These are phyloP conservation scores for Zymoseptoria pseudotritici DNA, from an alignment of 2,329 filamentous ascomycete species.

Conservation along the genomic window DNA sequence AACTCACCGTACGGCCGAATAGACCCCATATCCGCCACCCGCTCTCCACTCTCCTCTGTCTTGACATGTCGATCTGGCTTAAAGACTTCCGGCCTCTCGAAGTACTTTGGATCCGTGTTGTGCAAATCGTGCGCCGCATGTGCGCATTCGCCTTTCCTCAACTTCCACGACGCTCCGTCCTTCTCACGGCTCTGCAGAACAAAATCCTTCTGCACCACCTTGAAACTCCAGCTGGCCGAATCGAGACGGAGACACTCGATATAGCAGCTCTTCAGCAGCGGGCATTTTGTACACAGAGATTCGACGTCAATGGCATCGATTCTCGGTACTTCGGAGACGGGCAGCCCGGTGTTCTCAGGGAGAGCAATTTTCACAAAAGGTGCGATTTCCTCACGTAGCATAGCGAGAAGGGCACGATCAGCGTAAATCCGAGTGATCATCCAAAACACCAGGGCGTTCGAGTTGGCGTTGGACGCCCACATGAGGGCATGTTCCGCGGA, in stretches of 20 bases:
- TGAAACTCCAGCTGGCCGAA: constrained; percentile 30
- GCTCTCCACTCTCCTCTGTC: constrained; percentile 22
- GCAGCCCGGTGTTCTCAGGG: constrained; percentile 26
- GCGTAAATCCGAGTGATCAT: constrained; percentile 31
- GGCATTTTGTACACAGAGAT: constrained; percentile 27
- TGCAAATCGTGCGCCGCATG: constrained; percentile 33
- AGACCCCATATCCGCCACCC: constrained; percentile 34
- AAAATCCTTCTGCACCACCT: constrained; percentile 29
- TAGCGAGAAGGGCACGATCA: constrained; percentile 24
- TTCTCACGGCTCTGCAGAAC: constrained; percentile 30
- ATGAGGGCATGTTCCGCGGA: constrained; percentile 42
- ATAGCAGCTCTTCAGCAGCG: constrained; percentile 33
- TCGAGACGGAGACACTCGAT: constrained; percentile 32
- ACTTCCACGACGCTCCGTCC: constrained; percentile 24
- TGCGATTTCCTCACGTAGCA: constrained; percentile 30
- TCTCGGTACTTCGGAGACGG: constrained; percentile 27
- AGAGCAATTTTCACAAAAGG: constrained; percentile 22
- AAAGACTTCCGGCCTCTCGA: constrained; percentile 26
- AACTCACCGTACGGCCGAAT: constrained; percentile 39
- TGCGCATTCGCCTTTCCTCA: constrained; percentile 31
- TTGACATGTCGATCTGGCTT: constrained; percentile 29
- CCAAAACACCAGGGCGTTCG: constrained; percentile 40
- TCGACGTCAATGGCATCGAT: constrained; percentile 29
- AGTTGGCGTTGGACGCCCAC: constrained; percentile 50
- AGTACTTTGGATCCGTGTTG: constrained; percentile 30